Percentiles rank a stretch among this genome's conserved stretches.
Evolutionary conservation across 139 green algal genomes (phyloP).

Genomic region (Ulvella scutata): DNA sequence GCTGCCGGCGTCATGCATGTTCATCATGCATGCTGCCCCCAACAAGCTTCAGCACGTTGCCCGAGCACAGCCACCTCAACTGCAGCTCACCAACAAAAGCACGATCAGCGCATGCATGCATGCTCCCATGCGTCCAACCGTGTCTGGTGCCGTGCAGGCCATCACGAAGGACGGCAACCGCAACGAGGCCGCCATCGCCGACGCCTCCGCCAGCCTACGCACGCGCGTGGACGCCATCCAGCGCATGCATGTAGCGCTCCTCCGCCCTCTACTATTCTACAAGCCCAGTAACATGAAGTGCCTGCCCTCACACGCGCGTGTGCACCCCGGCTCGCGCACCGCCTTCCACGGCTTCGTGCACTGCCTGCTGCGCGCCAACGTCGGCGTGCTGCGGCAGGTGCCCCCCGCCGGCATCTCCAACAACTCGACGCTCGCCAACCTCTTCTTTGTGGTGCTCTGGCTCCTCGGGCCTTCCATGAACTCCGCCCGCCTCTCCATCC

Average conservation of each 20-base stretch:
- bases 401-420: not conserved
- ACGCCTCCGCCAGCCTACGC: not conserved
- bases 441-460: slow-evolving; percentile 3
- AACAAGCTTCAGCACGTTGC: too few relatives aligned
- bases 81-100: too few relatives aligned
- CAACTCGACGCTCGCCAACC: not conserved
- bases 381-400: not conserved
- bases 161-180: too few relatives aligned
- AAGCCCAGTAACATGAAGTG: not conserved
- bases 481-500: too few relatives aligned
- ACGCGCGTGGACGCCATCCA: not conserved
- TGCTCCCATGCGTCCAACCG: too few relatives aligned
- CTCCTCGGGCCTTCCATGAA: not conserved
- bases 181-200: too few relatives aligned
- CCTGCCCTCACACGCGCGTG: not conserved
- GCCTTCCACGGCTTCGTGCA: not conserved
- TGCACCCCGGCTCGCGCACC: not conserved
- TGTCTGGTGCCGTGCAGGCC: too few relatives aligned
- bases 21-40: too few relatives aligned
- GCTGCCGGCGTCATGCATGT: too few relatives aligned
- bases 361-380: not conserved
- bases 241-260: not conserved
- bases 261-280: not conserved
- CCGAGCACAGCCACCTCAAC: too few relatives aligned
- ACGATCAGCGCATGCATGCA: too few relatives aligned